Evolutionary conservation across 2,329 filamentous ascomycete species (phyloP).

Genomic region (Gnomoniopsis smithogilvyi): DNA sequence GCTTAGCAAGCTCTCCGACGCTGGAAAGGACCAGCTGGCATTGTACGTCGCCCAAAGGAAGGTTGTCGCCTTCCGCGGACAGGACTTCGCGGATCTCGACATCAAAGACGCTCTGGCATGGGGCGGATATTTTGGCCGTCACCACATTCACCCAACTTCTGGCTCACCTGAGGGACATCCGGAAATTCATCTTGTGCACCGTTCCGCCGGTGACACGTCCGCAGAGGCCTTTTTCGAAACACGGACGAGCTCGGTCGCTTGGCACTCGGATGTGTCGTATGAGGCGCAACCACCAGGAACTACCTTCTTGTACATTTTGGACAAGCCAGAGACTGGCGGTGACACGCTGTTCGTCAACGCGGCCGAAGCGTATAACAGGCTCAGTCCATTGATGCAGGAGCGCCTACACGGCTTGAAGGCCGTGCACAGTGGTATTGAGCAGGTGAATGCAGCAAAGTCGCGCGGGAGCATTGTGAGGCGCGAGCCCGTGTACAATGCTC

Average conservation of each 20-base stretch:
- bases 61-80: conserved; percentile 67
- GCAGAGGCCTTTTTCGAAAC: conserved; percentile 58
- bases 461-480: conserved; percentile 69
- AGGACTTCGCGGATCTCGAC: conserved; percentile 62
- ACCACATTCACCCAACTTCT: conserved; percentile 72
- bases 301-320: conserved; percentile 85
- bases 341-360: conserved; percentile 83
- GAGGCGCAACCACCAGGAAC: conserved; percentile 86
- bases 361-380: conserved; percentile 74
- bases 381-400: conserved; percentile 76
- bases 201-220: conserved; percentile 63
- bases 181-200: conserved; percentile 69
- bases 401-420: conserved; percentile 77
- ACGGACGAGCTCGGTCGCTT: conserved; percentile 77
- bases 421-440: conserved; percentile 78
- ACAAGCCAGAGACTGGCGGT: conserved; percentile 74
- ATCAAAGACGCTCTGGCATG: conserved; percentile 63
- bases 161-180: conserved; percentile 67
- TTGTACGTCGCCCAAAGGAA: conserved; percentile 67
- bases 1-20: conserved; percentile 57
- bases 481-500: conserved; percentile 70
- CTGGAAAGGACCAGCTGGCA: conserved; percentile 68
- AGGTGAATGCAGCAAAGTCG: conserved; percentile 66
- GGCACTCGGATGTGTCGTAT: conserved; percentile 88
- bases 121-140: conserved; percentile 56